Percentiles rank a stretch among this genome's conserved stretches.
These are phyloP conservation scores for Eucalyptus shirleyi DNA, from an alignment of 345 rosid genomes.

Conservation along the genomic window DNA sequence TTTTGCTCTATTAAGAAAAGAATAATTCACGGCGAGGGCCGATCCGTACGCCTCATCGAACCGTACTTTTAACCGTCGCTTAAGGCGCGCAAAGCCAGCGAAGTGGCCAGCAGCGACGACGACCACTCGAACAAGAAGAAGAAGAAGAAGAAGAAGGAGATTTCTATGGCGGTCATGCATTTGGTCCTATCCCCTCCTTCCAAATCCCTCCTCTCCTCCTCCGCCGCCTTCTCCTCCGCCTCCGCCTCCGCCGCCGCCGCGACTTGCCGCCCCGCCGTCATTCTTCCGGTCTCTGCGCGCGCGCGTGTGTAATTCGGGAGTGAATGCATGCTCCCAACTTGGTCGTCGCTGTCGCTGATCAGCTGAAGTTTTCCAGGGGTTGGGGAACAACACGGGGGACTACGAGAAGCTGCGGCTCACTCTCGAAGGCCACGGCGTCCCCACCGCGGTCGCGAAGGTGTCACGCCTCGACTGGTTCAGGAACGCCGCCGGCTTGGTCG, in stretches of 20 bases:
- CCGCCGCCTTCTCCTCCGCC: neutral
- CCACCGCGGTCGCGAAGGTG: constrained; percentile 61
- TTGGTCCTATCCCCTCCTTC: constrained; percentile 24
- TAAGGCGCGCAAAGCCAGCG: neutral
- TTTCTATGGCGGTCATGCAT: constrained; percentile 19
- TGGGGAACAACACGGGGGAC: constrained; percentile 84
- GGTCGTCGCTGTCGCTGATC: neutral
- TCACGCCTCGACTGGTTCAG: constrained; percentile 82
- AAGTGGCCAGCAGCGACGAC: neutral
- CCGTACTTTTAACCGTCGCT: neutral
- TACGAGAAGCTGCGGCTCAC: constrained; percentile 50
- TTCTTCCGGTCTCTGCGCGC: constrained; percentile 49
- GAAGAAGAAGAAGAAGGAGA: neutral
- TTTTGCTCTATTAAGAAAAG: too few species aligned
- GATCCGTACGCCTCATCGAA: neutral
- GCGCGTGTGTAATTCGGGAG: neutral
- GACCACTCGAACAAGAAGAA: neutral
- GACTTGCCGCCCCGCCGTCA: constrained; percentile 59
- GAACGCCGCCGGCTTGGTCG: constrained; percentile 85
- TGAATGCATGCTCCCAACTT: neutral
- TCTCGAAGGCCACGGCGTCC: constrained; percentile 52
- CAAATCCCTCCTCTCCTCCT: constrained; percentile 8
- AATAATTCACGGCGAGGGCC: neutral
- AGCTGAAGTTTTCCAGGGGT: constrained; percentile 29
- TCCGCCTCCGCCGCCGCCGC: constrained; percentile 6